Evolutionary conservation across 1,284 basidiomycete species (phyloP).

Genomic region (Puccinia hordei): DNA sequence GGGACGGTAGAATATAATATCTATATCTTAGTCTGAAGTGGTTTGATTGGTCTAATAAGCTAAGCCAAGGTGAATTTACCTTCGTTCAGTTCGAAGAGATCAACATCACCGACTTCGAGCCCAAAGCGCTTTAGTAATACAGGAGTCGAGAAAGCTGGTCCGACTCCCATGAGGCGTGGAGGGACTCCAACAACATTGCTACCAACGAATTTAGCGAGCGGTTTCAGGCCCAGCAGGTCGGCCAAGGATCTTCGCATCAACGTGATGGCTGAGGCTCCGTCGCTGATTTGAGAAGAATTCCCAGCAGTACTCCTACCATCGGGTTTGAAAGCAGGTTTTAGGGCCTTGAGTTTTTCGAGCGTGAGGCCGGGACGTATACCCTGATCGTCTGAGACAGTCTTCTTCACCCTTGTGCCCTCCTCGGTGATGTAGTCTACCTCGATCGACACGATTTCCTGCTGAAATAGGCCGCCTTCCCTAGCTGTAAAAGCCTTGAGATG

Average conservation of each 20-base stretch:
- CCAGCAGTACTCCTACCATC: conserved; percentile 57
- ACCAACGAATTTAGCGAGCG: conserved; percentile 57
- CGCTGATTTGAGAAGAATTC: conserved; percentile 58
- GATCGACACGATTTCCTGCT: conserved; percentile 57
- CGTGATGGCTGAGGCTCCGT: conserved; percentile 57
- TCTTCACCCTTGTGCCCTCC: conserved; percentile 55
- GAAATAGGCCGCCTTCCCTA: conserved; percentile 55
- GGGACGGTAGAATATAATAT: background rate
- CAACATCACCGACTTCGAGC: conserved; percentile 55
- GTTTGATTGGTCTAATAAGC: background rate
- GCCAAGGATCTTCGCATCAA: conserved; percentile 57
- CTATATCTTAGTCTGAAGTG: background rate
- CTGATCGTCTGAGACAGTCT: conserved; percentile 55
- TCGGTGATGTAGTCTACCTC: conserved; percentile 50
- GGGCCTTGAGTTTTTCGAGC: conserved; percentile 53
- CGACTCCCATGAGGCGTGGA: conserved; percentile 59
- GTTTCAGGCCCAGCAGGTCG: conserved; percentile 56
- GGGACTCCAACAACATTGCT: conserved; percentile 57
- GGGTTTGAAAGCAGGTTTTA: conserved; percentile 57
- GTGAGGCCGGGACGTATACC: conserved; percentile 53
- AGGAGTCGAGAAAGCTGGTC: conserved; percentile 57
- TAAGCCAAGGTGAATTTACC: conserved; percentile 24
- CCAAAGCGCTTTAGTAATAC: conserved; percentile 56
- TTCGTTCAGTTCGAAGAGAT: conserved; percentile 59
- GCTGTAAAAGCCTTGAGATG: conserved; percentile 56